Evolutionary conservation across 2,329 filamentous ascomycete species (phyloP).

Genomic region (Paecilomyces variotii): DNA sequence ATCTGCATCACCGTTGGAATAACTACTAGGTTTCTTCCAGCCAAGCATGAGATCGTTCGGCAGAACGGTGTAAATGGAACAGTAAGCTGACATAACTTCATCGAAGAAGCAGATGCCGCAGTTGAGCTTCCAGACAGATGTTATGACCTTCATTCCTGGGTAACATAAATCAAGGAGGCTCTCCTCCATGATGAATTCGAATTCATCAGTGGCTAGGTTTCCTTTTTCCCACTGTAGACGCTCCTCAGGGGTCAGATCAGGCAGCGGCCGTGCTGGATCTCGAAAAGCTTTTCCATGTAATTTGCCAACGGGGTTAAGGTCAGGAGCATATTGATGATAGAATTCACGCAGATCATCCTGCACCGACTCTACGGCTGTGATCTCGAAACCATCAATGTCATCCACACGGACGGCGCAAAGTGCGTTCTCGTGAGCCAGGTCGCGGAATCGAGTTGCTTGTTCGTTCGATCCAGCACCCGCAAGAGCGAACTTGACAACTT

Average conservation of each 20-base stretch:
- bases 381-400: slow-evolving; percentile 53
- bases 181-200: slow-evolving; percentile 62
- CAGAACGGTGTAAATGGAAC: slow-evolving; percentile 57
- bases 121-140: slow-evolving; percentile 49
- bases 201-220: slow-evolving; percentile 19
- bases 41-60: slow-evolving; percentile 61
- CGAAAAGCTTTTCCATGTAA: slow-evolving; percentile 45
- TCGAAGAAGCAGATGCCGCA: slow-evolving; percentile 59
- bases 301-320: slow-evolving; percentile 46
- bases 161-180: slow-evolving; percentile 49
- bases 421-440: slow-evolving; percentile 23
- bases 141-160: slow-evolving; percentile 56
- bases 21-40: slow-evolving; percentile 51
- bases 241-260: slow-evolving; percentile 31
- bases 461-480: slow-evolving; percentile 38
- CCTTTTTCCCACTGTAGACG: slow-evolving; percentile 15
- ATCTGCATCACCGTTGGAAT: slow-evolving; percentile 11
- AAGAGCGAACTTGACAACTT: slow-evolving; percentile 45
- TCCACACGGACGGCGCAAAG: slow-evolving; percentile 37
- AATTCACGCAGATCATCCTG: slow-evolving; percentile 39
- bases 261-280: slow-evolving; percentile 31
- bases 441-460: slow-evolving; percentile 29
- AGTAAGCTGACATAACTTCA: slow-evolving; percentile 46
- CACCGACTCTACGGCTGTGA: slow-evolving; percentile 46
- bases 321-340: slow-evolving; percentile 35